Evolutionary conservation across 2,329 filamentous ascomycete genomes (phyloP).

Genomic region (Exophiala lecanii-corni): DNA sequence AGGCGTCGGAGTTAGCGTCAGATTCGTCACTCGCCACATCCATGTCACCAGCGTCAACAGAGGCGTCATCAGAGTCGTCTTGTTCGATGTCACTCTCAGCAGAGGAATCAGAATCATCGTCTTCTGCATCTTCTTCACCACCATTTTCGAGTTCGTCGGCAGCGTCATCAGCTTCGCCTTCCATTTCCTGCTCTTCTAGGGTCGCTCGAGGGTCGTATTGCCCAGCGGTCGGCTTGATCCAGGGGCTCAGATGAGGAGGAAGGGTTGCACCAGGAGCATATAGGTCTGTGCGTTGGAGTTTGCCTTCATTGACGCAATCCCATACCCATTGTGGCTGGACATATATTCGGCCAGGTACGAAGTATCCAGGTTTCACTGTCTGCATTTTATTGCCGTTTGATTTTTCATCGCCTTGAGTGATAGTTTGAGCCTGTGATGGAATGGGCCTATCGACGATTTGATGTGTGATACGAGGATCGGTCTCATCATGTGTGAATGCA

Average conservation of each 20-base stretch:
- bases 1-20: neutral
- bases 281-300: slow-evolving; percentile 76
- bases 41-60: slow-evolving; percentile 45
- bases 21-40: slow-evolving; percentile 37
- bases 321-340: slow-evolving; percentile 98
- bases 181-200: slow-evolving; percentile 80
- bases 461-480: slow-evolving; percentile 85
- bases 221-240: slow-evolving; percentile 80
- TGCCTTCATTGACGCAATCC: slow-evolving; percentile 91
- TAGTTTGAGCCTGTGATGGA: slow-evolving; percentile 42
- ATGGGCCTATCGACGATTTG: slow-evolving; percentile 90
- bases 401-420: slow-evolving; percentile 3
- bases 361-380: slow-evolving; percentile 53
- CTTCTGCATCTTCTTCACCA: slow-evolving; percentile 25
- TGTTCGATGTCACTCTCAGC: slow-evolving; percentile 39
- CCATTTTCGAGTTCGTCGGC: slow-evolving; percentile 45
- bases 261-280: slow-evolving; percentile 87
- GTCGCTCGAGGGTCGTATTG: slow-evolving; percentile 87
- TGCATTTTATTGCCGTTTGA: slow-evolving; percentile 25
- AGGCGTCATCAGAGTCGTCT: slow-evolving; percentile 40
- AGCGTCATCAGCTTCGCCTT: slow-evolving; percentile 69
- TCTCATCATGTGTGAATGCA: slow-evolving; percentile 84
- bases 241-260: slow-evolving; percentile 92
- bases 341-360: slow-evolving; percentile 87
- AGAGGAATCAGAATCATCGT: slow-evolving; percentile 29